phyloP scores from a whole-genome alignment of 331 rosid species.

The Quercus tomentella region DNA sequence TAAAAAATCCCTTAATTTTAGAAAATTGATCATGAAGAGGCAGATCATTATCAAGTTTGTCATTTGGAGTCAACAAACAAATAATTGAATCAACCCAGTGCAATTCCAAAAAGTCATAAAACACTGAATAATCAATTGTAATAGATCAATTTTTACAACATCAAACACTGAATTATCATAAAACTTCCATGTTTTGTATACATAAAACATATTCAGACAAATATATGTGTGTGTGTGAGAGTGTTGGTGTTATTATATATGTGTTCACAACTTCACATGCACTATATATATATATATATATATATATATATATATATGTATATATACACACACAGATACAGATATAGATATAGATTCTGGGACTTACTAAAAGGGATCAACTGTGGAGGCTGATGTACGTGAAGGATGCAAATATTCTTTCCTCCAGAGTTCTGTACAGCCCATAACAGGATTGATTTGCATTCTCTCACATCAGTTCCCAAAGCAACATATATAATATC shows the following conservation, averaged over 20 bases:
- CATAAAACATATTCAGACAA: background rate
- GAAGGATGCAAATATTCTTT: conserved; percentile 58
- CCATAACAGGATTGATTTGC: conserved; percentile 57
- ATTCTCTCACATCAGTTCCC: conserved; percentile 56
- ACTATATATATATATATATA: too few species aligned
- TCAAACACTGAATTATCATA: background rate
- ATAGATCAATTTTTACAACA: background rate
- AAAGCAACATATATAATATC: conserved; percentile 50
- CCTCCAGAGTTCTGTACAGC: conserved; percentile 73
- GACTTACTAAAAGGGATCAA: conserved; percentile 66
- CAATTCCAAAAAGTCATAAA: too few species aligned
- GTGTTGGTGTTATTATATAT: too few species aligned
- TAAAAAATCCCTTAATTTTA: too few species aligned
- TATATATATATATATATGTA: too few species aligned
- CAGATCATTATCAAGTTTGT: too few species aligned
- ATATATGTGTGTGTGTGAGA: background rate
- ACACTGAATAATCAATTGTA: background rate
- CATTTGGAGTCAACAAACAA: too few species aligned
- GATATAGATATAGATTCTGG: background rate
- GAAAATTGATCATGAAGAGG: too few species aligned
- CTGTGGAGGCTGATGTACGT: conserved; percentile 65
- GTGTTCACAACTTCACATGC: too few species aligned
- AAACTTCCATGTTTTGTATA: background rate
- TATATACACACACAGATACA: background rate
- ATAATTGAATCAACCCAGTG: too few species aligned